Evolutionary conservation across 345 rosid species (phyloP).

Genomic region (Melaleuca quinquenervia): DNA sequence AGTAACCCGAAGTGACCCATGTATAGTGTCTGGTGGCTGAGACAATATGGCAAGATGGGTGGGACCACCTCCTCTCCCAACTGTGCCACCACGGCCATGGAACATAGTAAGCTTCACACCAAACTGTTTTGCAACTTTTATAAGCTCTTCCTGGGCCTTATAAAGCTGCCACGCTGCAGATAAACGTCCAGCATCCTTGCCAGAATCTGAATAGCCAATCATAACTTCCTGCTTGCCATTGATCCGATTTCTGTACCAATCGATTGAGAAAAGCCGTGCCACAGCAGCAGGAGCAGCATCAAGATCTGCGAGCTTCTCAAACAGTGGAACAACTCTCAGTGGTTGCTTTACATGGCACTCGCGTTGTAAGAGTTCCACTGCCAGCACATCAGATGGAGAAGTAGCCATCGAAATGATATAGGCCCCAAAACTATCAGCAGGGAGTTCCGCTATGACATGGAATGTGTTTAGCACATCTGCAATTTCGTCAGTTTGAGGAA

Average conservation of each 20-base stretch:
- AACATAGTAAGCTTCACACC: slow-evolving; percentile 97
- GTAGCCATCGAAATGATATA: slow-evolving; percentile 99
- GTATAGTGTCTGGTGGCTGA: slow-evolving; percentile 99
- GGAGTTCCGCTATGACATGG: slow-evolving; percentile 78
- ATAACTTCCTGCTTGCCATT: slow-evolving; percentile 97
- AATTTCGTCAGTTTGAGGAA: slow-evolving; percentile 88
- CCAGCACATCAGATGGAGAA: slow-evolving; percentile 88
- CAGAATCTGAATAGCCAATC: slow-evolving; percentile 99
- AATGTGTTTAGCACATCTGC: slow-evolving; percentile 83
- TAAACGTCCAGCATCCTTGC: slow-evolving; percentile 93
- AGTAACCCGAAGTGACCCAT: slow-evolving; percentile 87
- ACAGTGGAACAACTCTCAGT: slow-evolving; percentile 92
- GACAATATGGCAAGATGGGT: slow-evolving; percentile 98
- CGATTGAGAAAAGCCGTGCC: slow-evolving; percentile 78
- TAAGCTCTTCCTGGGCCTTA: slow-evolving; percentile 96
- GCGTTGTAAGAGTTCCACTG: slow-evolving; percentile 92
- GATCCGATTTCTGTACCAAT: slow-evolving; percentile 85
- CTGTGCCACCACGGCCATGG: slow-evolving; percentile 99
- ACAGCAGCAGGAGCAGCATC: slow-evolving; percentile 98
- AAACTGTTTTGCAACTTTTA: slow-evolving; percentile 71
- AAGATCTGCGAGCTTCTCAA: slow-evolving; percentile 96
- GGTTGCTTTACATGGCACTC: slow-evolving; percentile 89
- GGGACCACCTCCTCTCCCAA: slow-evolving; percentile 99
- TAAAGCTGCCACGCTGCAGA: slow-evolving; percentile 98
- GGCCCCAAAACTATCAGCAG: slow-evolving; percentile 85